Evolutionary conservation across 352 stramenopile species (phyloP), one percentile per base, ranked within the genome.

Genomic region (Pythium oligandrum): DNA sequence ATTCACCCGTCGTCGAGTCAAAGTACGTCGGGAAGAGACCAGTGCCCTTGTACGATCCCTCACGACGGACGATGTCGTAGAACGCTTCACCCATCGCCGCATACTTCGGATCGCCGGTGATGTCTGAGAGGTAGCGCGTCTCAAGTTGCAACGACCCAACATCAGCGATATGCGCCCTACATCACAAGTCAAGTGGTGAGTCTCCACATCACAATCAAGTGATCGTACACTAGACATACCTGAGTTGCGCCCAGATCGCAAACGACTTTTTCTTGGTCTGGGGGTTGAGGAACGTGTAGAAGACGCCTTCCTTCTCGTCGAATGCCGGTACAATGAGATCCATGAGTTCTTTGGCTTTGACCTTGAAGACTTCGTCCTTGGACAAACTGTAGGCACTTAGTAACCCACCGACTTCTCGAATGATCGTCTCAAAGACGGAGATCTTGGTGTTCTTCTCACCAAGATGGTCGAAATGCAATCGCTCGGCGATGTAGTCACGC

Each of bases 391-490:
- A 99, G 0, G 97, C 97, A 37, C 90, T 92, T 7, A 99, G 78
- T 4, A 99, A 75, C 6, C 97, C 97, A 17, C 96, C 97, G 3
- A 99, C 78, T 67, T 94, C 92, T 30, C 97, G 91, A 80, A 99
- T 99, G 42, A 97, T 99, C 1, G 96, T 99, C 79, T 99, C 97
- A 77, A 99, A 99, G 26, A 98, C 77, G 26, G 90, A 98, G 7
- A 99, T 78, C 10, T 69, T 57, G 32, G 59, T 57, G 63, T 82
- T 71, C 17, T 71, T 72, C 11, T 17, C 33, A 9, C 79, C 79
- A 40, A 90, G 53, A 36, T 93, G 80, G 3, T 74, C 71, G 42
- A 98, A 93, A 57, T 97, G 73, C 0, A 98, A 53, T 31, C 85
- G 61, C 12, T 75, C 64, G 0, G 64, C 70, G 34, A 98, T 76